Conservation (phyloP, 805 yeast species). For the Nakazawaea sp. region DNA sequence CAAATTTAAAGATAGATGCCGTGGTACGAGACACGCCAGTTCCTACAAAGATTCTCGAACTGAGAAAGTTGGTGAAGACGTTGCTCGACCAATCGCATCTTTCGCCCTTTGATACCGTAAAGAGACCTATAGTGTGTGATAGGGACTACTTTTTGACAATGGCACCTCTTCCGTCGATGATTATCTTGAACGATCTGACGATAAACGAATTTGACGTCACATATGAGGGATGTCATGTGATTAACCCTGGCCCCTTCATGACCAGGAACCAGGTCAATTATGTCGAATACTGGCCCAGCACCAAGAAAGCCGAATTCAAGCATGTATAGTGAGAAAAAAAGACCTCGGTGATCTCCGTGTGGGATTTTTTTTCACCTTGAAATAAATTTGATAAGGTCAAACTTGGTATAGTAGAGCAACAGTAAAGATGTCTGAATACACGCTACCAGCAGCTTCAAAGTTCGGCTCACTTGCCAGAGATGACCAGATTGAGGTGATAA, state of each 20-base stretch:
- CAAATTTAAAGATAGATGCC: slow-evolving; percentile 14
- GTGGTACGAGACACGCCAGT: slow-evolving; percentile 18
- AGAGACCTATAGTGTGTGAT: slow-evolving; percentile 63
- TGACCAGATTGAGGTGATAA: slow-evolving; percentile 34
- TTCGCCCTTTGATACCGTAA: slow-evolving; percentile 64
- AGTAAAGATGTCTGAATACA: no score
- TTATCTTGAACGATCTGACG: slow-evolving; percentile 62
- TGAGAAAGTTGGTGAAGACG: slow-evolving; percentile 71
- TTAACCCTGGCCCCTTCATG: slow-evolving; percentile 60
- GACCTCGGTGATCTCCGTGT: slow-evolving; percentile 8
- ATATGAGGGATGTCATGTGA: slow-evolving; percentile 74
- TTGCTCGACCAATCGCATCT: slow-evolving; percentile 81
- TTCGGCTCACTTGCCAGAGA: slow-evolving; percentile 16
- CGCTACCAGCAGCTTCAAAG: slow-evolving; percentile 24
- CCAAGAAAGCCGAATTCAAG: slow-evolving; percentile 42
- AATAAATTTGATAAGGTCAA: neutral
- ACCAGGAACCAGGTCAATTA: slow-evolving; percentile 46
- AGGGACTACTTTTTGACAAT: slow-evolving; percentile 63
- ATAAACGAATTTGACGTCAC: slow-evolving; percentile 68
- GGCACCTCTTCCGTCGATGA: slow-evolving; percentile 69
- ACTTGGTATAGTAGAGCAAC: no score
- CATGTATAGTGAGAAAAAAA: slow-evolving; percentile 25
- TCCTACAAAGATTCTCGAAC: slow-evolving; percentile 44
- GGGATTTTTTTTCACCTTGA: neutral
- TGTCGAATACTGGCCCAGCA: slow-evolving; percentile 64